Conservation (phyloP, 1,284 basidiomycete species). For the Cronartium quercuum region DNA sequence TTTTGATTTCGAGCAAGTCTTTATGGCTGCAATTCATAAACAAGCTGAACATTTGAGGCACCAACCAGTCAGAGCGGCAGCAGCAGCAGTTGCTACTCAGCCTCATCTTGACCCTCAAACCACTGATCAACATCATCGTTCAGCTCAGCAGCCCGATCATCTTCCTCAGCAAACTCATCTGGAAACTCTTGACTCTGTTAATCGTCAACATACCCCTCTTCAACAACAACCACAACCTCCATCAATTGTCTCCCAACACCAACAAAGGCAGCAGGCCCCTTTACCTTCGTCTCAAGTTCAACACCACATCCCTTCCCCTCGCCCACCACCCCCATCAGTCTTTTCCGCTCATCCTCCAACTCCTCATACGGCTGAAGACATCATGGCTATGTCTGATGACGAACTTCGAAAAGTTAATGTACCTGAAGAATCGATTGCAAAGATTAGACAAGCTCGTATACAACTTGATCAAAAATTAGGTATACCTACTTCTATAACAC, state of each 20-base stretch:
- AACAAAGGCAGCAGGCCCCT: not conserved
- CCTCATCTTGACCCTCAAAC: constrained; percentile 2
- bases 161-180: constrained; percentile 1
- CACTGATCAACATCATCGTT: not conserved
- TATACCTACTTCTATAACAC: no score
- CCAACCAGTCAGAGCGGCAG: not conserved
- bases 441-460: constrained; percentile 28
- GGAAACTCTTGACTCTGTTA: constrained; percentile 3
- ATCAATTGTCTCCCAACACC: not conserved
- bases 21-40: constrained; percentile 10
- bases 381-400: constrained; percentile 36
- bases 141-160: not conserved
- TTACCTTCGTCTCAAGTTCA: not conserved
- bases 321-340: not conserved
- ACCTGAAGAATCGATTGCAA: constrained; percentile 10
- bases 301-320: not conserved
- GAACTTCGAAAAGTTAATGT: constrained; percentile 6
- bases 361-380: not conserved
- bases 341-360: not conserved
- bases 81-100: constrained; percentile 4
- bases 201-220: not conserved
- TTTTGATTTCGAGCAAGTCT: constrained; percentile 22
- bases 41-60: constrained; percentile 9
- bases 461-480: constrained; percentile 21
- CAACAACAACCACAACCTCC: not conserved